phyloP scores from a whole-genome alignment of 345 rosid species.

The Eutrema yunnanense region DNA sequence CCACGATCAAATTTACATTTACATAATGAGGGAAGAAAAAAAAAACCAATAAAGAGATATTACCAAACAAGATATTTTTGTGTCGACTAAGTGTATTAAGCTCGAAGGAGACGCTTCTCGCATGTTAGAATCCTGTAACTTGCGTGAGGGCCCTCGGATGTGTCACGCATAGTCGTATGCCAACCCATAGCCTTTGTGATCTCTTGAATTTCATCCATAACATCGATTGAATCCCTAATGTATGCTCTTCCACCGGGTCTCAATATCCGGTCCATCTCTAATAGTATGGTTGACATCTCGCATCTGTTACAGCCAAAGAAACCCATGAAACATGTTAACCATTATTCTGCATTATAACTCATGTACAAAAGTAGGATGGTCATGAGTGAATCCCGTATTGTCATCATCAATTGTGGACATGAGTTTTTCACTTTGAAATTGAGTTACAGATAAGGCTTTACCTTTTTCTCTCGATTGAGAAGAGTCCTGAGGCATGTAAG shows the following conservation, averaged over 20 bases:
- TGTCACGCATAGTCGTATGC: conserved; percentile 56
- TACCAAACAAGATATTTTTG: conserved; percentile 15
- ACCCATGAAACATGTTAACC: background rate
- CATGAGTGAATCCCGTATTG: background rate
- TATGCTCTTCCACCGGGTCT: conserved; percentile 93
- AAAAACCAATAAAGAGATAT: background rate
- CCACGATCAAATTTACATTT: conserved; percentile 24
- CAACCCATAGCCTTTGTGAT: conserved; percentile 87
- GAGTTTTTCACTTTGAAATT: background rate
- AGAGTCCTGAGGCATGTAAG: conserved; percentile 86
- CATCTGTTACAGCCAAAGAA: conserved; percentile 48
- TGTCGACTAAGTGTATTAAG: conserved; percentile 16
- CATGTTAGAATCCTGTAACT: conserved; percentile 80
- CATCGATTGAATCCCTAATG: conserved; percentile 70
- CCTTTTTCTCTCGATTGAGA: conserved; percentile 90
- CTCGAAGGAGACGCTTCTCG: conserved; percentile 56
- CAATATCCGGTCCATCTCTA: conserved; percentile 95
- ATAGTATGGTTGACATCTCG: conserved; percentile 79
- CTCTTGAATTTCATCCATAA: conserved; percentile 77
- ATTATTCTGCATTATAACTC: background rate
- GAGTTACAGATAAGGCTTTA: conserved; percentile 23
- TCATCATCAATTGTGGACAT: background rate
- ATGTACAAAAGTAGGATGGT: background rate
- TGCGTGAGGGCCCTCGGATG: conserved; percentile 93
- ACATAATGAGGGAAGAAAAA: background rate